Evolutionary conservation across 257 asterid genomes (phyloP).

Genomic region (Nicotiana paniculata): DNA sequence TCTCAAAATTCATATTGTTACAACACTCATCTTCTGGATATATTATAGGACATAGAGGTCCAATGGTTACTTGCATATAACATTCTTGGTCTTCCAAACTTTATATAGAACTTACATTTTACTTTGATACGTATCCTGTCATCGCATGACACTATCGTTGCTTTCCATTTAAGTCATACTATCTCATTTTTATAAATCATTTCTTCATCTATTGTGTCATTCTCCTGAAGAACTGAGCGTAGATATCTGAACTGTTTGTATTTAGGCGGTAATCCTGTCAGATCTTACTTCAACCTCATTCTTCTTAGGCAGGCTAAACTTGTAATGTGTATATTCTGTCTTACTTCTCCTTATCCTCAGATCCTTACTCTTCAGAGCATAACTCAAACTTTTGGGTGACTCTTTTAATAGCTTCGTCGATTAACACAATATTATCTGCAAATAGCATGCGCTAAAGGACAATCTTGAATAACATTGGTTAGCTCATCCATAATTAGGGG

Average conservation of each 20-base stretch:
- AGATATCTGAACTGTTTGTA: neutral
- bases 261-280: neutral
- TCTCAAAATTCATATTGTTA: neutral
- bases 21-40: neutral
- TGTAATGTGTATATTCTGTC: neutral
- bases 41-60: neutral
- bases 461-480: no score
- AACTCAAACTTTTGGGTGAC: neutral
- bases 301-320: neutral
- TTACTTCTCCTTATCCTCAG: neutral
- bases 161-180: neutral
- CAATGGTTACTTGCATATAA: neutral
- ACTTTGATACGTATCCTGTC: neutral
- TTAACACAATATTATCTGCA: neutral
- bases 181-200: neutral
- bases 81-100: neutral
- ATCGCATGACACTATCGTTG: neutral
- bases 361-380: neutral
- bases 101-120: neutral
- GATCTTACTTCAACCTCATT: neutral
- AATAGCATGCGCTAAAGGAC: neutral
- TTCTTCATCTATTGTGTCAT: neutral
- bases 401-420: neutral
- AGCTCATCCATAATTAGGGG: neutral
- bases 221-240: neutral